phyloP scores from a whole-genome alignment of 495 filamentous ascomycete genomes.

The Aspergillus saccharolyticus region DNA sequence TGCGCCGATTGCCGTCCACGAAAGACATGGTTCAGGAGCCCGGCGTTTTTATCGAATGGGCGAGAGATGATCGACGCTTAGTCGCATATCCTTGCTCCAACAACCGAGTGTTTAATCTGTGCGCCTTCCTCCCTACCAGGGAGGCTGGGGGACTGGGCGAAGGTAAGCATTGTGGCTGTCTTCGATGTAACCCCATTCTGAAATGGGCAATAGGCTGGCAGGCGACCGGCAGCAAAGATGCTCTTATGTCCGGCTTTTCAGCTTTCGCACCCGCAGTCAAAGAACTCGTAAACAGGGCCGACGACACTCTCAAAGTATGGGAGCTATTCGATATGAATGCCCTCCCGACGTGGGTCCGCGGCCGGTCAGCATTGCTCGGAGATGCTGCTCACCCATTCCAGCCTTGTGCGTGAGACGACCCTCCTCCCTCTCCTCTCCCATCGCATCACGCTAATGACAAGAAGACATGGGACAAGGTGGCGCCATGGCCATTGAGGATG shows the following conservation, averaged over 20 bases:
- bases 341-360: constrained; percentile 46
- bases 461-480: constrained; percentile 50
- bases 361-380: constrained; percentile 46
- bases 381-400: constrained; percentile 60
- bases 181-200: not conserved
- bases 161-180: constrained; percentile 10
- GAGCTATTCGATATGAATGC: constrained; percentile 53
- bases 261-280: constrained; percentile 40
- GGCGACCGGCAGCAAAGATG: constrained; percentile 32
- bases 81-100: constrained; percentile 30
- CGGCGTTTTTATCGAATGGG: constrained; percentile 28
- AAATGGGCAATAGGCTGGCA: constrained; percentile 36
- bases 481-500: constrained; percentile 57
- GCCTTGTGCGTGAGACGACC: constrained; percentile 26
- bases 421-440: not conserved
- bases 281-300: constrained; percentile 37
- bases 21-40: constrained; percentile 12
- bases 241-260: constrained; percentile 40
- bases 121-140: constrained; percentile 23
- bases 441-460: not conserved
- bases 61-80: constrained; percentile 17
- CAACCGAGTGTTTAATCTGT: constrained; percentile 24
- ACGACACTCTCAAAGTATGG: constrained; percentile 50
- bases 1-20: constrained; percentile 14
- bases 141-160: constrained; percentile 14